A percentile compares a stretch with the other conserved stretches of the same genome.
Conservation (phyloP, 768 basidiomycete species). For the Phanerodontia chrysosporium region DNA sequence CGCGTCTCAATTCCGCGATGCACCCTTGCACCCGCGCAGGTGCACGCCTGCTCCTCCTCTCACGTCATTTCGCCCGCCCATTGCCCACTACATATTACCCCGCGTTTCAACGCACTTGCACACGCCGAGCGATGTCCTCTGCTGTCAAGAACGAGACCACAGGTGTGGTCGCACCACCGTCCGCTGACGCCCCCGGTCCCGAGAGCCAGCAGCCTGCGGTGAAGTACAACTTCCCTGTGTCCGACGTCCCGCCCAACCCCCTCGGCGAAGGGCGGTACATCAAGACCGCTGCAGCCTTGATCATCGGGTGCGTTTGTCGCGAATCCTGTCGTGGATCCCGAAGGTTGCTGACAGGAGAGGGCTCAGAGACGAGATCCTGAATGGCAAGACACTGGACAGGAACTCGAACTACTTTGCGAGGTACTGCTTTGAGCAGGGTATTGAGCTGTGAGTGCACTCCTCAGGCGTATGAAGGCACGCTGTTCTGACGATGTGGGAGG, state of each 20-base stretch:
- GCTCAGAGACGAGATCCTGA: conserved; percentile 85
- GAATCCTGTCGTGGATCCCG: not conserved
- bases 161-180: not conserved
- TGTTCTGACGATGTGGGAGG: not conserved
- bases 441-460: conserved; percentile 55
- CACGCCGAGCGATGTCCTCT: conserved; percentile 1
- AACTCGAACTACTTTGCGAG: conserved; percentile 87
- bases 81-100: not conserved
- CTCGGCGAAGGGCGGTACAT: conserved; percentile 70
- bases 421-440: conserved; percentile 84
- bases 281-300: conserved; percentile 66
- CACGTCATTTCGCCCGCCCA: conserved; percentile 9
- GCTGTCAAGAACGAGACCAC: conserved; percentile 5
- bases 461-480: conserved; percentile 6
- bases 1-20: not conserved
- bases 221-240: conserved; percentile 41
- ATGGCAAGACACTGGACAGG: conserved; percentile 82
- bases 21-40: not conserved
- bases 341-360: not conserved
- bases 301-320: conserved; percentile 58
- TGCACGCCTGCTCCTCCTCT: conserved; percentile 11
- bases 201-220: conserved; percentile 8
- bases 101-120: no score
- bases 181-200: not conserved
- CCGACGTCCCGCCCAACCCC: conserved; percentile 59